Conservation (phyloP, 305 asterid species). For the Solanum hybrid region DNA sequence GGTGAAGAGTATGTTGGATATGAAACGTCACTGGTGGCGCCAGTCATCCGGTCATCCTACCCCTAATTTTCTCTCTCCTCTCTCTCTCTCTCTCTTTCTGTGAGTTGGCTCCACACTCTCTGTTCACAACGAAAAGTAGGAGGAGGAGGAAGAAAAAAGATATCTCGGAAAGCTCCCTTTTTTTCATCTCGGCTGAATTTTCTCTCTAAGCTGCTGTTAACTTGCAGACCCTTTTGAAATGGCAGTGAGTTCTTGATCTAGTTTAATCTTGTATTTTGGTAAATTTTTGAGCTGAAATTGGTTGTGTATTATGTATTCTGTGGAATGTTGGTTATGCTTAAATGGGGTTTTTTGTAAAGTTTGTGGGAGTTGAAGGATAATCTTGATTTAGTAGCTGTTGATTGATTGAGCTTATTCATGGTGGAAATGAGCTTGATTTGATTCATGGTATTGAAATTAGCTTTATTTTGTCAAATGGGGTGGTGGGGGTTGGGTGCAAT, state of each 20-base stretch:
- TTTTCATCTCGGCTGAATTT: neutral
- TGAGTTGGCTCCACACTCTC: conserved; percentile 11
- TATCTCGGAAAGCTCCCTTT: neutral
- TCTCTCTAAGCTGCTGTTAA: neutral
- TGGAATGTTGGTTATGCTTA: neutral
- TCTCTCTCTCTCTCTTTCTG: neutral
- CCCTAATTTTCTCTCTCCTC: neutral
- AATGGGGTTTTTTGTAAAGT: neutral
- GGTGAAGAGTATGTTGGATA: neutral
- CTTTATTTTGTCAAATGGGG: neutral
- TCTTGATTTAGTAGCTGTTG: neutral
- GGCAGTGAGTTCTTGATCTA: conserved; percentile 3
- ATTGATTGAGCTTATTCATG: neutral
- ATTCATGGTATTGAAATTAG: neutral
- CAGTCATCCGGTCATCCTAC: conserved; percentile 16
- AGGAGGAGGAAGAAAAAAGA: neutral
- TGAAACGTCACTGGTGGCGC: conserved; percentile 20
- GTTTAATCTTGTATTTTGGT: neutral
- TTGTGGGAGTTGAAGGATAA: neutral
- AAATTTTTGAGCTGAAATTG: neutral
- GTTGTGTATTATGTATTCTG: neutral
- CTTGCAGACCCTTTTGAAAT: neutral
- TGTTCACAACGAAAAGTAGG: neutral
- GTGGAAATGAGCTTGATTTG: neutral
- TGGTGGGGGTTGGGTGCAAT: neutral